Conservation (phyloP, 2,329 filamentous ascomycete species). For the Alternaria tenuissima region DNA sequence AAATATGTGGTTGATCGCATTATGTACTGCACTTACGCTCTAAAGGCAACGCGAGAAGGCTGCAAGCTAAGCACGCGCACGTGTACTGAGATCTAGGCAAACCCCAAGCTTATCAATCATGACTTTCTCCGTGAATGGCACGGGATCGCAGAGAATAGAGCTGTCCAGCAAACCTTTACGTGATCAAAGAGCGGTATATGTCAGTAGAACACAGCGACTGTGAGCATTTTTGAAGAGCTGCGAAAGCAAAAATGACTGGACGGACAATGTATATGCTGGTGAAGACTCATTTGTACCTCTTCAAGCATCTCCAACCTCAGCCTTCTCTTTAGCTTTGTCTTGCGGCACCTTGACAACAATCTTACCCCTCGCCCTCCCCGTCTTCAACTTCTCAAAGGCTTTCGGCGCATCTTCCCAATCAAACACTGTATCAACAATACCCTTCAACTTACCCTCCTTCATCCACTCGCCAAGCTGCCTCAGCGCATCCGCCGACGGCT, state of each 20-base stretch:
- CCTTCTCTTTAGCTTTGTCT: slow-evolving; percentile 27
- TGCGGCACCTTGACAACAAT: slow-evolving; percentile 57
- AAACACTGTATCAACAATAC: slow-evolving; percentile 64
- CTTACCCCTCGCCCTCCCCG: slow-evolving; percentile 66
- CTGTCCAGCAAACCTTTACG: no score
- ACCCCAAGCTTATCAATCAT: not conserved
- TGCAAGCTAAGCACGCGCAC: not conserved
- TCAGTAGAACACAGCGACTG: not conserved
- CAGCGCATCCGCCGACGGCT: slow-evolving; percentile 57
- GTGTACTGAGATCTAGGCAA: not conserved
- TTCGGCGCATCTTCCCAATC: slow-evolving; percentile 64
- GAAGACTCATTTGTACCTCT: not conserved
- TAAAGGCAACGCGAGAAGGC: not conserved
- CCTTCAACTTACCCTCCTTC: slow-evolving; percentile 65
- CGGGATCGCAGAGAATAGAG: no score
- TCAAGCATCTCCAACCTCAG: not conserved
- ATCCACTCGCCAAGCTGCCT: slow-evolving; percentile 63
- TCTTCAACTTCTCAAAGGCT: slow-evolving; percentile 67
- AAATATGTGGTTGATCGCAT: not conserved
- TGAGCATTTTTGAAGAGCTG: not conserved
- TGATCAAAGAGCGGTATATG: no score
- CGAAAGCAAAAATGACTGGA: not conserved
- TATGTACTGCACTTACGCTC: not conserved
- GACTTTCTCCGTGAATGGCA: no score
- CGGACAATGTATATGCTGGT: not conserved